A percentile compares a stretch with the other conserved stretches of the same genome.
Evolutionary conservation across 2,329 filamentous ascomycete genomes (phyloP).

Genomic region (Aspergillaceae sp.): DNA sequence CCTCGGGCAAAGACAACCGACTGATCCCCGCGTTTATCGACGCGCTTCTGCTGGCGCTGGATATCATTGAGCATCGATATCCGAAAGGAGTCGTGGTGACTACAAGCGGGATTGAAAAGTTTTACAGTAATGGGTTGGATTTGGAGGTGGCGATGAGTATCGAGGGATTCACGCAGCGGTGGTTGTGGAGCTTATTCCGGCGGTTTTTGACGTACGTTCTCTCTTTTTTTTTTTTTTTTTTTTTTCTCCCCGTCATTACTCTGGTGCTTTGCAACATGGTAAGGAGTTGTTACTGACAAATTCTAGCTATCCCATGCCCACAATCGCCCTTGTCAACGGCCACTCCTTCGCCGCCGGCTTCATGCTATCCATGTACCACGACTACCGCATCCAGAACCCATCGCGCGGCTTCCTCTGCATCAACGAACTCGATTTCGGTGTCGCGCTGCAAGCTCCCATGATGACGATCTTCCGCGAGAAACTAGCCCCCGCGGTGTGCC

Average conservation of each 20-base stretch:
- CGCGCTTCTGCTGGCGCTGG: slow-evolving; percentile 60
- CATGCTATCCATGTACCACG: slow-evolving; percentile 73
- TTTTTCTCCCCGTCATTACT: too few relatives aligned
- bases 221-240: neutral
- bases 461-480: slow-evolving; percentile 66
- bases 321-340: slow-evolving; percentile 67
- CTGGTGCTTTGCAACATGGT: neutral
- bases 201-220: slow-evolving; percentile 50
- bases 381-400: slow-evolving; percentile 71
- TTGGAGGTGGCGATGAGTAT: slow-evolving; percentile 56
- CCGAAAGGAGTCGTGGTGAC: slow-evolving; percentile 67
- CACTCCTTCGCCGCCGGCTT: slow-evolving; percentile 76
- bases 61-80: slow-evolving; percentile 62
- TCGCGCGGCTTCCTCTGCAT: slow-evolving; percentile 65
- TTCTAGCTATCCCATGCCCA: slow-evolving; percentile 65
- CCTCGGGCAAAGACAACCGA: slow-evolving; percentile 66
- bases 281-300: neutral
- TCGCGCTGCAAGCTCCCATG: slow-evolving; percentile 67
- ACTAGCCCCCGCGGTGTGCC: slow-evolving; percentile 46
- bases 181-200: slow-evolving; percentile 57
- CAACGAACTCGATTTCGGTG: slow-evolving; percentile 74
- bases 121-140: slow-evolving; percentile 79
- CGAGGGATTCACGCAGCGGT: slow-evolving; percentile 52
- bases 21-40: slow-evolving; percentile 60
- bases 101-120: slow-evolving; percentile 65